Percentiles rank a stretch among this genome's conserved stretches.
Conservation (phyloP, 2,329 filamentous ascomycete species). For the Pseudogymnoascus sp. region DNA sequence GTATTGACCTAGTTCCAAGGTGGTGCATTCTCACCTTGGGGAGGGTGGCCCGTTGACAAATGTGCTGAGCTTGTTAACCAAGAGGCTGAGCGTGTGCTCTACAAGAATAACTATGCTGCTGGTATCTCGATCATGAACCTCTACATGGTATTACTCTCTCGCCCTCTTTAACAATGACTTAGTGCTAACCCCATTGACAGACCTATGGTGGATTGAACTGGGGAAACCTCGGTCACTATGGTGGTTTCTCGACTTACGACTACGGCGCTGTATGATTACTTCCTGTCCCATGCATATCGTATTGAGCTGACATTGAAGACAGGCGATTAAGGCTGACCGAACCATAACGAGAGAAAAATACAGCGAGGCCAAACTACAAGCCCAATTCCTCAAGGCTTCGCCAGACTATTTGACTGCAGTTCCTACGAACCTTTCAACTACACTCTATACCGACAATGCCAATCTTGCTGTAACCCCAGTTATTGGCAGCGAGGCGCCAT, state of each 20-base stretch:
- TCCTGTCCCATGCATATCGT: not conserved
- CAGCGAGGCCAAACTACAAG: conserved; percentile 14
- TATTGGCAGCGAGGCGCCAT: conserved; percentile 39
- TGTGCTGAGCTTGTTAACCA: conserved; percentile 56
- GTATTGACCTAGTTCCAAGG: conserved; percentile 54
- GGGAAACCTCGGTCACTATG: conserved; percentile 64
- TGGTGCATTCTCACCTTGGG: conserved; percentile 67
- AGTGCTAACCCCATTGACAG: conserved; percentile 33
- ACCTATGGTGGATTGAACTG: conserved; percentile 70
- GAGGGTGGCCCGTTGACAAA: conserved; percentile 41
- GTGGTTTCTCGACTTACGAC: conserved; percentile 47
- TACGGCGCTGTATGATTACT: conserved; percentile 36
- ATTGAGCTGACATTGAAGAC: not conserved
- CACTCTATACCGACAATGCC: conserved; percentile 50
- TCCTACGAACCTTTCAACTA: conserved; percentile 30
- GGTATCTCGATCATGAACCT: conserved; percentile 59
- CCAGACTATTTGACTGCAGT: conserved; percentile 16
- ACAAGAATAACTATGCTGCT: conserved; percentile 61
- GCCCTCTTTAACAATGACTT: not conserved
- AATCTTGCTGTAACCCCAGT: conserved; percentile 56
- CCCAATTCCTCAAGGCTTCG: conserved; percentile 17
- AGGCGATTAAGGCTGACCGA: conserved; percentile 12
- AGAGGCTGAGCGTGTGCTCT: conserved; percentile 64
- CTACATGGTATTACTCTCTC: conserved; percentile 52
- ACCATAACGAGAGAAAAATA: conserved; percentile 10